phyloP scores from a whole-genome alignment of 371 early-diverging fungal species.

The Coemansia sp. region DNA sequence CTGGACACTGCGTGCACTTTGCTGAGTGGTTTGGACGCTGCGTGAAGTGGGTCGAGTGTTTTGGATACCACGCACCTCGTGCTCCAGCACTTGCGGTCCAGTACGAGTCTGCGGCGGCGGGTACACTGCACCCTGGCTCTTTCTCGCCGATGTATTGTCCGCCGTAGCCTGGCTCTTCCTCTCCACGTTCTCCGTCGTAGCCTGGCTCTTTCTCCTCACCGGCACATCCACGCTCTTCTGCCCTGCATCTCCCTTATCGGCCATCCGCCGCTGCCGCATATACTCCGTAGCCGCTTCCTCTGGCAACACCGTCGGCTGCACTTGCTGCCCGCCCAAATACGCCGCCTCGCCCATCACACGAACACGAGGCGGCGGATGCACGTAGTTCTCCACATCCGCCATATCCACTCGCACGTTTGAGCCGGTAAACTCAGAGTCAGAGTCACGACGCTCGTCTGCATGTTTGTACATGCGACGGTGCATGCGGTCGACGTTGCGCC shows the following conservation, averaged over 20 bases:
- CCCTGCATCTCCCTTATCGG: background rate
- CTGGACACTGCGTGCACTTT: background rate
- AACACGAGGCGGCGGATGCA: constrained; percentile 25
- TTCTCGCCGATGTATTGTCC: no score
- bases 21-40: background rate
- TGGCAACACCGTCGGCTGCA: constrained; percentile 24
- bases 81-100: constrained; percentile 43
- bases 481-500: constrained; percentile 1
- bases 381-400: constrained; percentile 50
- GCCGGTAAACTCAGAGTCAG: constrained; percentile 39
- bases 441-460: constrained; percentile 30
- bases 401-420: constrained; percentile 37
- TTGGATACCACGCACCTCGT: constrained; percentile 29
- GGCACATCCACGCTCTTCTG: background rate
- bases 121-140: constrained; percentile 3
- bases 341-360: constrained; percentile 7
- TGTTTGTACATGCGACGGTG: constrained; percentile 40
- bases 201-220: background rate
- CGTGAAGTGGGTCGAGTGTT: background rate
- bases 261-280: constrained; percentile 30
- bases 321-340: constrained; percentile 18
- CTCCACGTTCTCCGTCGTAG: no score
- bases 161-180: background rate
- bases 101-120: constrained; percentile 26
- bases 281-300: constrained; percentile 38